phyloP scores from a whole-genome alignment of 2,329 filamentous ascomycete genomes.

The Xylogone sp. region DNA sequence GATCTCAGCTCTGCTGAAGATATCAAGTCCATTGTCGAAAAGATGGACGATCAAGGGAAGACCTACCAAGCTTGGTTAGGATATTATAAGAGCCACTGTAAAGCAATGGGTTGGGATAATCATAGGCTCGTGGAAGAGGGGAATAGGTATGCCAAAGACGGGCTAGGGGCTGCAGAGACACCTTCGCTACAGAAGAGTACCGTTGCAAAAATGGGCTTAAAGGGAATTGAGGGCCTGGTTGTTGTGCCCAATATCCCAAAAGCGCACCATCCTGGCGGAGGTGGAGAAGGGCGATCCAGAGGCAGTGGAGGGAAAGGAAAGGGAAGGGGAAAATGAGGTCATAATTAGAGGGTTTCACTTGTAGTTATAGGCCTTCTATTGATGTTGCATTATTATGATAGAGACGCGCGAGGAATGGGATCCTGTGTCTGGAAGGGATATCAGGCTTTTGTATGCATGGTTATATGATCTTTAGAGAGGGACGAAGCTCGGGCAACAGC shows the following conservation, averaged over 20 bases:
- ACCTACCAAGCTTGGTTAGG: constrained; percentile 56
- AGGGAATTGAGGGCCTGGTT: constrained; percentile 45
- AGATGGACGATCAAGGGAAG: constrained; percentile 41
- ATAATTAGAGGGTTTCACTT: too few species aligned
- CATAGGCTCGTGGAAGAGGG: constrained; percentile 42
- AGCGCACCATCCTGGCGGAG: constrained; percentile 14
- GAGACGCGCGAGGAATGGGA: too few species aligned
- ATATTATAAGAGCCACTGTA: constrained; percentile 47
- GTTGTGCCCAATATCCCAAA: constrained; percentile 39
- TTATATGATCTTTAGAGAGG: too few species aligned
- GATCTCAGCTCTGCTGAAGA: constrained; percentile 40
- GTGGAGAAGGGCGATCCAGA: constrained; percentile 19
- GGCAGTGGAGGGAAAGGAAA: constrained; percentile 13
- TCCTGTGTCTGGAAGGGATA: too few species aligned
- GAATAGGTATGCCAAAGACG: constrained; percentile 46
- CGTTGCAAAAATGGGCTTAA: constrained; percentile 55
- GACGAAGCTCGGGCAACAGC: too few species aligned
- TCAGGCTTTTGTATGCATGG: too few species aligned
- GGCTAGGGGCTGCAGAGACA: constrained; percentile 42
- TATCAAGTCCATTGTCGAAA: constrained; percentile 35
- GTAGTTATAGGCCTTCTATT: too few species aligned
- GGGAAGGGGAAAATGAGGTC: neutral
- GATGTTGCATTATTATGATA: too few species aligned
- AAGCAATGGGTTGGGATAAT: constrained; percentile 32
- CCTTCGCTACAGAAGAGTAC: constrained; percentile 44